Evolutionary conservation across 495 filamentous ascomycete genomes (phyloP), one percentile per base, ranked within the genome.

Genomic region (Oleoguttula mirabilis): DNA sequence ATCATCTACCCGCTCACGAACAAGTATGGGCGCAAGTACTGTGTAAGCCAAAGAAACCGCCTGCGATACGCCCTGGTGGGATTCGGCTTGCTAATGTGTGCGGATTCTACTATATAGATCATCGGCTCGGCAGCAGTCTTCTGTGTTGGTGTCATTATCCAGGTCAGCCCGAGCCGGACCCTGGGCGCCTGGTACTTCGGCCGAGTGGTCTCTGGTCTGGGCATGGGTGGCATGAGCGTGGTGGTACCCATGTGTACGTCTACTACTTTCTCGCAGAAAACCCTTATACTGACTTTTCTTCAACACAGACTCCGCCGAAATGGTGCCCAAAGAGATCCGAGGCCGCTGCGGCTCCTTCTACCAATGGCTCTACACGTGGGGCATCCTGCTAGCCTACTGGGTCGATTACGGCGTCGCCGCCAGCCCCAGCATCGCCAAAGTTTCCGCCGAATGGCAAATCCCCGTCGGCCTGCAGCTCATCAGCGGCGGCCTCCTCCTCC

Each of bases 141-240:
- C 39, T 49, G 21, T 20, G 34, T 49, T 24, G 52, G 52, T 31
- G 51, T 47, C 15, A 37, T 56, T 11, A 40, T 55, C 10, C 59
- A 62, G 33, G 57, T 56, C 1, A 55, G 60, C 38, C 54, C 54
- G 25, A 54, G 54, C 5, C 47, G 44, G 10, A 47, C 45, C 25
- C 41, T 61, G 1, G 43, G 50, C 16, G 50, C 50, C 42, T 46
- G 60, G 21, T 55, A 55, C 35, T 14, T 48, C 19, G 52, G 44
- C 17, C 48, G 52, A 7, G 33, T 55, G 34, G 41, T 55, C 16
- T 39, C 48, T 20, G 52, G 52, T 17, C 22, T 55, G 1, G 52
- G 52, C 11, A 21, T 55, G 10, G 52, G 52, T n/a, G 32, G 41
- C n/a, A 32, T 36, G 1, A 51, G 39, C 7, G 52, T 40, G 6